Percentiles rank a stretch among this genome's conserved stretches.
phyloP scores from a whole-genome alignment of 1,284 basidiomycete genomes.

The Cerrena zonata region DNA sequence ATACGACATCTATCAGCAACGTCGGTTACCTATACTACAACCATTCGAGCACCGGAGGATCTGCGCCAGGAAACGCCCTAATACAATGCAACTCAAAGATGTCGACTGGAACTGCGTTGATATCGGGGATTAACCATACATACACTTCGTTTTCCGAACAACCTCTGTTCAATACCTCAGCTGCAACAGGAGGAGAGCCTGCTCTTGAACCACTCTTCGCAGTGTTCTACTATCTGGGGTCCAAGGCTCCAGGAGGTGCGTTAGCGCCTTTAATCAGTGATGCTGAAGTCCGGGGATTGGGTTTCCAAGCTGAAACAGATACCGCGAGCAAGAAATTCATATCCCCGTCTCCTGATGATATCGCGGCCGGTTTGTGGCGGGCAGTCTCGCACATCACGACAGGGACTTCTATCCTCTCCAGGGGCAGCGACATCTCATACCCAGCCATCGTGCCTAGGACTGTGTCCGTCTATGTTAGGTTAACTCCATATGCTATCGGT shows the following conservation, averaged over 20 bases:
- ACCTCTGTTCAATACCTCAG: conserved; percentile 2
- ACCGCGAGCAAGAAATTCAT: neutral
- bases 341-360: conserved; percentile 2
- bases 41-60: neutral
- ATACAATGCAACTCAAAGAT: conserved; percentile 4
- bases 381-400: conserved; percentile 6
- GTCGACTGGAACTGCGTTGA: conserved; percentile 1
- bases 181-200: conserved; percentile 3
- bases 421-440: conserved; percentile 1
- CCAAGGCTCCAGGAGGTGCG: neutral
- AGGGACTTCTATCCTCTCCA: conserved; percentile 1
- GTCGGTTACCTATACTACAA: neutral
- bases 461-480: conserved; percentile 5
- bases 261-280: neutral
- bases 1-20: neutral
- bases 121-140: conserved; percentile 3
- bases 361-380: conserved; percentile 5
- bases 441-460: neutral
- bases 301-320: neutral
- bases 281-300: neutral
- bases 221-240: conserved; percentile 1
- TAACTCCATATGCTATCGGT: neutral
- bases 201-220: conserved; percentile 5
- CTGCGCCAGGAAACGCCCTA: neutral
- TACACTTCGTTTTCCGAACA: conserved; percentile 1